phyloP scores from a whole-genome alignment of 169 alveolate genomes.

The Plasmodium yoelii region DNA sequence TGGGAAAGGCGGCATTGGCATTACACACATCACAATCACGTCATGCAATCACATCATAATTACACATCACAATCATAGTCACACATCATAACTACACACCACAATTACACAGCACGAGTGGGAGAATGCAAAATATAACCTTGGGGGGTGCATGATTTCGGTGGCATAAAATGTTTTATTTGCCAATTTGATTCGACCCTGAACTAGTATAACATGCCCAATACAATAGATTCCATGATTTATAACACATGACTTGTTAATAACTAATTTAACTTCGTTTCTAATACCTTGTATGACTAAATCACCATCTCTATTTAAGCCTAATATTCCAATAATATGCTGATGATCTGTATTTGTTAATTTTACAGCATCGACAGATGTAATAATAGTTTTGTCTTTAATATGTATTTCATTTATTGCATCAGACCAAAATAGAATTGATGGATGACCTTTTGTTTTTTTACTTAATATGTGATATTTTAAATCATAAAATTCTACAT shows the following conservation, averaged over 20 bases:
- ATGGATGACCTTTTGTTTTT: constrained; percentile 65
- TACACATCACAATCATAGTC: no score
- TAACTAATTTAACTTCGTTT: constrained; percentile 71
- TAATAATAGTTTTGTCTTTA: constrained; percentile 28
- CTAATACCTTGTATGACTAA: constrained; percentile 82
- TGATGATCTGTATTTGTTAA: constrained; percentile 78
- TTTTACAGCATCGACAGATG: constrained; percentile 82
- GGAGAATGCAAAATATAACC: neutral
- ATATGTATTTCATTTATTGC: constrained; percentile 62
- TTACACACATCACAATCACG: no score
- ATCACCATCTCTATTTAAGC: constrained; percentile 81
- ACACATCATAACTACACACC: no score
- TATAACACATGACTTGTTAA: constrained; percentile 72
- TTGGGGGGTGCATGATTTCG: constrained; percentile 84
- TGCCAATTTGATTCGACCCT: constrained; percentile 59
- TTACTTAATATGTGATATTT: constrained; percentile 56
- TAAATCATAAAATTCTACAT: constrained; percentile 76
- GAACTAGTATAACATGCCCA: constrained; percentile 80
- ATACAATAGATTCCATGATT: constrained; percentile 81
- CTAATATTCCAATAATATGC: constrained; percentile 79
- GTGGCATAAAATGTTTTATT: constrained; percentile 78
- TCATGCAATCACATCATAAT: no score
- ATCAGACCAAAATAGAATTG: constrained; percentile 69
- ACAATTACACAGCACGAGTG: no score
- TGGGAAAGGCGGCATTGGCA: no score